Conservation (phyloP, 129 eudicot genomes). For the Deinandra increscens region DNA sequence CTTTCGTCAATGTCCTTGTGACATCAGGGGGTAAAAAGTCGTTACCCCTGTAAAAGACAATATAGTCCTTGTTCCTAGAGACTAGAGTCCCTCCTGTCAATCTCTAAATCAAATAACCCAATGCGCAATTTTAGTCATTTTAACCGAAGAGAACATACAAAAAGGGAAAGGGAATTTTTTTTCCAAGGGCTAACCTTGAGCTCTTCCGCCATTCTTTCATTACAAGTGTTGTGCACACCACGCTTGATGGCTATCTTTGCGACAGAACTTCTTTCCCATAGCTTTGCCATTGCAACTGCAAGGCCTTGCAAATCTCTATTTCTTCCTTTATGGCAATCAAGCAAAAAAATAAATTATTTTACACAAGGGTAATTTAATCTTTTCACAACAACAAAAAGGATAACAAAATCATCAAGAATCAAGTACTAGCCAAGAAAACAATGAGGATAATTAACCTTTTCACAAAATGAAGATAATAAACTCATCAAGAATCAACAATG, state of each 20-base stretch:
- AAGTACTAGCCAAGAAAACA: background rate
- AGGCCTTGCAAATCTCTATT: constrained; percentile 90
- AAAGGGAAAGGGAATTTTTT: background rate
- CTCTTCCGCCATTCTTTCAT: constrained; percentile 94
- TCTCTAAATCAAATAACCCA: constrained; percentile 45
- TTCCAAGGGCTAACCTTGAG: constrained; percentile 55
- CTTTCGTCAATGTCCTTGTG: constrained; percentile 52
- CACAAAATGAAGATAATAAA: background rate
- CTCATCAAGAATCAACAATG: background rate
- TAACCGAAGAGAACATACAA: background rate
- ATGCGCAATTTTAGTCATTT: constrained; percentile 15
- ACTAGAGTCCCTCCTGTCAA: constrained; percentile 92
- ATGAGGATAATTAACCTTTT: background rate
- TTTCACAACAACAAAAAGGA: background rate
- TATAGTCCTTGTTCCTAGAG: constrained; percentile 87
- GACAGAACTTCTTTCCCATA: constrained; percentile 84
- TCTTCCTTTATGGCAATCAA: constrained; percentile 56
- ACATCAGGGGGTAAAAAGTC: constrained; percentile 84
- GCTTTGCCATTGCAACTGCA: constrained; percentile 80
- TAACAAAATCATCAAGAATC: background rate
- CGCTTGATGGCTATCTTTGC: constrained; percentile 94
- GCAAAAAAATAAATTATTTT: background rate
- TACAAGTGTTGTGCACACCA: constrained; percentile 77
- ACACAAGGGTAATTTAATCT: constrained; percentile 17
- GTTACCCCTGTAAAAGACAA: constrained; percentile 88